Evolutionary conservation across 371 early-diverging fungal genomes (phyloP).

Genomic region (Mucor velutinosus): DNA sequence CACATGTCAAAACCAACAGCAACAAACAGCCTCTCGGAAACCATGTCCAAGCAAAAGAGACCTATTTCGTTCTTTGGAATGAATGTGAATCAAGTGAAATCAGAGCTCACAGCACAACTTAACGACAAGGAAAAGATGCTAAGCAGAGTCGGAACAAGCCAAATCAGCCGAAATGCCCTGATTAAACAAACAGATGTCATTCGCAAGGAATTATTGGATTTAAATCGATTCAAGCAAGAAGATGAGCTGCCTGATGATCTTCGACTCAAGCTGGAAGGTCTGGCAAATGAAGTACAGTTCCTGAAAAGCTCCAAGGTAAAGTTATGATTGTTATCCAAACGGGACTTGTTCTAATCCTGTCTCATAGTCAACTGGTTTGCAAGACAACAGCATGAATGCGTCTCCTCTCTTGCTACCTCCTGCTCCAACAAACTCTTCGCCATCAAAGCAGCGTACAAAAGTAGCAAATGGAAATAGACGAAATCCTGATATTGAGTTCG

Average conservation of each 20-base stretch:
- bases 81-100: constrained; percentile 24
- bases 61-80: constrained; percentile 26
- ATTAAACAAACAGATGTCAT: constrained; percentile 19
- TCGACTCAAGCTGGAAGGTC: constrained; percentile 18
- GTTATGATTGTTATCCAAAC: neutral
- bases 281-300: constrained; percentile 26
- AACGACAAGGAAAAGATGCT: constrained; percentile 20
- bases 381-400: neutral
- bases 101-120: constrained; percentile 16
- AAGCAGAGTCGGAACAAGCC: constrained; percentile 11
- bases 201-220: constrained; percentile 8
- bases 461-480: constrained; percentile 37
- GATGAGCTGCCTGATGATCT: constrained; percentile 16
- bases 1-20: neutral
- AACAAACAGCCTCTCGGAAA: constrained; percentile 12
- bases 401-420: constrained; percentile 34
- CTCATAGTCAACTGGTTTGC: neutral
- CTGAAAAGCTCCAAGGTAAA: constrained; percentile 18
- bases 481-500: constrained; percentile 59
- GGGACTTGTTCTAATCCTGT: neutral
- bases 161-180: constrained; percentile 25
- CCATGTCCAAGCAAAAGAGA: constrained; percentile 10
- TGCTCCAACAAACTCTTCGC: constrained; percentile 38
- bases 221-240: constrained; percentile 14
- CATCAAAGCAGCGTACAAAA: constrained; percentile 45